Conservation (phyloP, 805 yeast species). For the Lipomyces yamadae region DNA sequence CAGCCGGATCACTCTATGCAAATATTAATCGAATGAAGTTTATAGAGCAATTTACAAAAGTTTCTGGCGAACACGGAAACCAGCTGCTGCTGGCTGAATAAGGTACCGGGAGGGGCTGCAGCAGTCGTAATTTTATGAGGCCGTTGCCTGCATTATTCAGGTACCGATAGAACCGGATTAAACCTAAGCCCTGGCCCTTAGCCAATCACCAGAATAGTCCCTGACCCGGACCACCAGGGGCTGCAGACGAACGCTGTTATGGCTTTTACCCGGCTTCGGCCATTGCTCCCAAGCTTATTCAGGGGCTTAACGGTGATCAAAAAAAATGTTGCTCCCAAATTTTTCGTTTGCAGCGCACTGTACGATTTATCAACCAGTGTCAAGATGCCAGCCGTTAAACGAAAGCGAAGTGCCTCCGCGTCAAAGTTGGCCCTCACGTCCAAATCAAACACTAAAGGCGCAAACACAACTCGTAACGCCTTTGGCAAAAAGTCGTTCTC, state of each 20-base stretch:
- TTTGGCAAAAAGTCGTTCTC: slow-evolving; percentile 21
- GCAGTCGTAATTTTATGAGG: too few relatives aligned
- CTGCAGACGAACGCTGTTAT: not conserved
- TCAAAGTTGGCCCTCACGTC: not conserved
- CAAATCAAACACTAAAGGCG: not conserved
- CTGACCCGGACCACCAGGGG: too few relatives aligned
- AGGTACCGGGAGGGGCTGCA: too few relatives aligned
- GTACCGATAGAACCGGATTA: too few relatives aligned
- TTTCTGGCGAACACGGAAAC: too few relatives aligned
- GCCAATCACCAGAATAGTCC: too few relatives aligned
- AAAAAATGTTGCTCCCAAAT: not conserved
- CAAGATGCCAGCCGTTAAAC: slow-evolving; percentile 24
- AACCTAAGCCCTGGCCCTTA: too few relatives aligned
- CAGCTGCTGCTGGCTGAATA: too few relatives aligned
- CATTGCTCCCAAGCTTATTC: not conserved
- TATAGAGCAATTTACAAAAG: not conserved
- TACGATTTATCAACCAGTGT: not conserved
- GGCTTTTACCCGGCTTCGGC: not conserved
- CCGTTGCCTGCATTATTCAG: too few relatives aligned
- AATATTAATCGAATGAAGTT: not conserved
- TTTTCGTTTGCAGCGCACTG: slow-evolving; percentile 1
- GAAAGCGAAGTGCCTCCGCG: slow-evolving; percentile 17
- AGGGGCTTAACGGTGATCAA: not conserved
- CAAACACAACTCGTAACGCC: not conserved
- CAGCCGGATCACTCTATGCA: not conserved